phyloP scores from a whole-genome alignment of 495 filamentous ascomycete species.

The Xanthoparmelia taractica region DNA sequence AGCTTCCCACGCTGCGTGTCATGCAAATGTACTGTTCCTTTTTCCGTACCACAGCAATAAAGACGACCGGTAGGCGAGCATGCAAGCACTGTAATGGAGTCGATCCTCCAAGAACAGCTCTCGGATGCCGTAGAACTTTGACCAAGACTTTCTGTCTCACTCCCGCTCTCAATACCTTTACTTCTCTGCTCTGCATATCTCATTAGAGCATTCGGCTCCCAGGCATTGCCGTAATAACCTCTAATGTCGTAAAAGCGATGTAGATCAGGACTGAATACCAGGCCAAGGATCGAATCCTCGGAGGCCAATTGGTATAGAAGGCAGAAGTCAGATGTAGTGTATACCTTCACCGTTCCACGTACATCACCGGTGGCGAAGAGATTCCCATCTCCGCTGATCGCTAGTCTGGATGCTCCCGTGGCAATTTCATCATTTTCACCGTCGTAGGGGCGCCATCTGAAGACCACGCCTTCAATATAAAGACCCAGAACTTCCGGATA shows the following conservation, averaged over 20 bases:
- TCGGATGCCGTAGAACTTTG: constrained; percentile 15
- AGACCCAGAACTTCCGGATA: constrained; percentile 26
- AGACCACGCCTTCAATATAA: constrained; percentile 27
- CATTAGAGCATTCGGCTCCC: constrained; percentile 29
- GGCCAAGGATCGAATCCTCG: constrained; percentile 19
- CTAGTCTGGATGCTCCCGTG: constrained; percentile 22
- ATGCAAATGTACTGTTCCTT: constrained; percentile 21
- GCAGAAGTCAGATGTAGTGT: constrained; percentile 21
- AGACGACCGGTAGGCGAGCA: constrained; percentile 22
- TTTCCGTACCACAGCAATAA: constrained; percentile 26
- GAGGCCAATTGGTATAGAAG: constrained; percentile 26
- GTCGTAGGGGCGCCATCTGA: constrained; percentile 29
- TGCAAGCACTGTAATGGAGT: constrained; percentile 23
- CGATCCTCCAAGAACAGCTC: constrained; percentile 16
- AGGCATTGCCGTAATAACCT: constrained; percentile 27
- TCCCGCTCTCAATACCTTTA: constrained; percentile 19
- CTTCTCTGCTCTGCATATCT: constrained; percentile 24
- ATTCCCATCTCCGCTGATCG: constrained; percentile 27
- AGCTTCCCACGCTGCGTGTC: constrained; percentile 21
- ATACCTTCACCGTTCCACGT: constrained; percentile 25
- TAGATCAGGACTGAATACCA: constrained; percentile 28
- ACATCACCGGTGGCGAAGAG: constrained; percentile 27
- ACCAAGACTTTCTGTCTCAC: constrained; percentile 19
- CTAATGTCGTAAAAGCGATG: constrained; percentile 29
- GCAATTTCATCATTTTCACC: constrained; percentile 22